Conservation (phyloP, 148 eudicot species). For the Chenopodium album region DNA sequence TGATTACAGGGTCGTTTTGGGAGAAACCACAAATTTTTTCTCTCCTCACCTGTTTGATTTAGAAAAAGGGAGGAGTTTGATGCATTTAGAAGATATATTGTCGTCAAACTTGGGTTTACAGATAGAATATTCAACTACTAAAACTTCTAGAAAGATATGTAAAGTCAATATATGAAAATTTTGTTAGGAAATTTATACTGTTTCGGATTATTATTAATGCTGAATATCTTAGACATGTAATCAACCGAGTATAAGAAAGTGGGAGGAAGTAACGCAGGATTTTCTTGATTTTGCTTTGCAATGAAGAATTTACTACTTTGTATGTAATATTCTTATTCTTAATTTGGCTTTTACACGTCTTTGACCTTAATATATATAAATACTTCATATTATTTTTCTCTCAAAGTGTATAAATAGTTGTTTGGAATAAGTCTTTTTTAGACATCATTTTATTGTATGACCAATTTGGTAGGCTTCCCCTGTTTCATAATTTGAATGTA, state of each 20-base stretch:
- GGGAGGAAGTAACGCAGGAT: conserved; percentile 1
- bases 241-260: background rate
- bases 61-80: background rate
- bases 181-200: background rate
- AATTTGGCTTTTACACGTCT: background rate
- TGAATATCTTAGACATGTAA: background rate
- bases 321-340: background rate
- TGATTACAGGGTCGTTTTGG: too few relatives aligned
- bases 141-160: background rate
- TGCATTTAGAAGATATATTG: background rate
- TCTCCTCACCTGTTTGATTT: background rate
- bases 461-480: too few relatives aligned
- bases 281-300: background rate
- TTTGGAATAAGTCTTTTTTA: too few relatives aligned
- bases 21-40: too few relatives aligned
- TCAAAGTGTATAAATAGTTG: too few relatives aligned
- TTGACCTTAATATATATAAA: too few relatives aligned
- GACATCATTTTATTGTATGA: too few relatives aligned
- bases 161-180: background rate
- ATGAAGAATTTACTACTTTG: background rate
- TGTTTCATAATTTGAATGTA: too few relatives aligned
- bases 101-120: background rate
- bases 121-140: conserved; percentile 5
- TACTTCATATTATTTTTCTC: too few relatives aligned
- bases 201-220: background rate